A percentile compares a stretch with the other conserved stretches of the same genome.
These are phyloP conservation scores for Osmanthus fragrans DNA, from an alignment of 257 asterid genomes.

Conservation along the genomic window DNA sequence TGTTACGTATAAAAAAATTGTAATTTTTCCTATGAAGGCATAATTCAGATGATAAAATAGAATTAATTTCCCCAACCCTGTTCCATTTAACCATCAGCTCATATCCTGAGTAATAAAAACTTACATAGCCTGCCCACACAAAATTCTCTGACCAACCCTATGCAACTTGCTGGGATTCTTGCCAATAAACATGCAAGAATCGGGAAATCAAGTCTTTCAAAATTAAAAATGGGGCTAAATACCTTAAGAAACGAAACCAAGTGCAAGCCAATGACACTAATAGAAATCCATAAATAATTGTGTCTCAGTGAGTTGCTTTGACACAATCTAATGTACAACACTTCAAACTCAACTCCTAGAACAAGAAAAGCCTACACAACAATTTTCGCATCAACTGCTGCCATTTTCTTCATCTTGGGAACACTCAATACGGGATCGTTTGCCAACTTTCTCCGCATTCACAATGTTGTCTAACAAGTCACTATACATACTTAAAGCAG, in stretches of 20 bases:
- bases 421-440: slow-evolving; percentile 44
- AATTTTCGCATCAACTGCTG: slow-evolving; percentile 40
- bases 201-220: slow-evolving; percentile 12
- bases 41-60: not conserved
- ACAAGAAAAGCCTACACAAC: slow-evolving; percentile 20
- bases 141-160: slow-evolving; percentile 16
- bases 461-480: slow-evolving; percentile 42
- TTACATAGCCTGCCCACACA: slow-evolving; percentile 1
- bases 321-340: slow-evolving; percentile 47
- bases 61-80: not conserved
- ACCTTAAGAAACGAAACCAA: not conserved
- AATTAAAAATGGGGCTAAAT: not conserved
- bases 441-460: slow-evolving; percentile 38
- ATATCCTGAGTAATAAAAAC: not conserved
- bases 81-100: not conserved
- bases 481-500: slow-evolving; percentile 59
- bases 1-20: not conserved
- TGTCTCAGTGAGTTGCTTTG: slow-evolving; percentile 89
- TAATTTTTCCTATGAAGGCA: not conserved
- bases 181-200: slow-evolving; percentile 14
- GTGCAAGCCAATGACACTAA: slow-evolving; percentile 13
- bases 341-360: slow-evolving; percentile 21
- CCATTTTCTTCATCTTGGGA: slow-evolving; percentile 42
- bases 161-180: slow-evolving; percentile 6
- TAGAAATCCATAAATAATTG: slow-evolving; percentile 23